Percentiles rank a stretch among this genome's conserved stretches.
Evolutionary conservation across 768 basidiomycete species (phyloP).

Genomic region (Multifurca ochricompacta): DNA sequence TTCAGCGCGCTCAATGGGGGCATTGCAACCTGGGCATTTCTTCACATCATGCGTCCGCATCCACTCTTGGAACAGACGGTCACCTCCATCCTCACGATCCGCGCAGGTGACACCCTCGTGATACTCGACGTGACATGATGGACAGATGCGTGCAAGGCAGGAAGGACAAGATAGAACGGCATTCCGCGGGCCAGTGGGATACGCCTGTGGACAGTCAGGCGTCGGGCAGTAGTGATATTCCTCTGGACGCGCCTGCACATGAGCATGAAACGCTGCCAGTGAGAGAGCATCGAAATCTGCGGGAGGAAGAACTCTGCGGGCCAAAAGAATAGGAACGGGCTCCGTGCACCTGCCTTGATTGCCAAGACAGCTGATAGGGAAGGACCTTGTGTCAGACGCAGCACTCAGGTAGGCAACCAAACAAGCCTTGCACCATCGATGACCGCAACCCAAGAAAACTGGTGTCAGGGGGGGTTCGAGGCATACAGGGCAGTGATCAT

Average conservation of each 20-base stretch:
- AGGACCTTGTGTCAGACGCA: constrained; percentile 46
- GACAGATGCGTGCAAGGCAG: constrained; percentile 63
- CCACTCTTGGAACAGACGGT: constrained; percentile 58
- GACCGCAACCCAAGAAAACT: constrained; percentile 52
- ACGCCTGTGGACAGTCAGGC: constrained; percentile 70
- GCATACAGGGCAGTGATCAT: constrained; percentile 58
- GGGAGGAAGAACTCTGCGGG: constrained; percentile 42
- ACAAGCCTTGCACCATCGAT: constrained; percentile 61
- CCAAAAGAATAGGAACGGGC: constrained; percentile 46
- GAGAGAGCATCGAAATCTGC: constrained; percentile 48
- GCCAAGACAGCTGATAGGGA: constrained; percentile 71
- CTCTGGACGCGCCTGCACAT: constrained; percentile 49
- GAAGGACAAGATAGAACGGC: constrained; percentile 60
- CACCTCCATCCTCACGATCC: constrained; percentile 43
- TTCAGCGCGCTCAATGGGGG: constrained; percentile 60
- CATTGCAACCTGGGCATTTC: constrained; percentile 64
- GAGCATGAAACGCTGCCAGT: constrained; percentile 50
- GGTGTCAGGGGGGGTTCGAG: constrained; percentile 48
- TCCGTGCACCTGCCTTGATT: constrained; percentile 49
- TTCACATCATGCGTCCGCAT: constrained; percentile 56
- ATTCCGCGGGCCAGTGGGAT: constrained; percentile 45
- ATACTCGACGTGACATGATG: constrained; percentile 47
- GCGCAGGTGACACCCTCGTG: constrained; percentile 66
- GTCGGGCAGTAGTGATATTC: constrained; percentile 74
- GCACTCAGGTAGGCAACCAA: constrained; percentile 50